phyloP scores from a whole-genome alignment of 495 filamentous ascomycete genomes.

The Aspergillus leporis region DNA sequence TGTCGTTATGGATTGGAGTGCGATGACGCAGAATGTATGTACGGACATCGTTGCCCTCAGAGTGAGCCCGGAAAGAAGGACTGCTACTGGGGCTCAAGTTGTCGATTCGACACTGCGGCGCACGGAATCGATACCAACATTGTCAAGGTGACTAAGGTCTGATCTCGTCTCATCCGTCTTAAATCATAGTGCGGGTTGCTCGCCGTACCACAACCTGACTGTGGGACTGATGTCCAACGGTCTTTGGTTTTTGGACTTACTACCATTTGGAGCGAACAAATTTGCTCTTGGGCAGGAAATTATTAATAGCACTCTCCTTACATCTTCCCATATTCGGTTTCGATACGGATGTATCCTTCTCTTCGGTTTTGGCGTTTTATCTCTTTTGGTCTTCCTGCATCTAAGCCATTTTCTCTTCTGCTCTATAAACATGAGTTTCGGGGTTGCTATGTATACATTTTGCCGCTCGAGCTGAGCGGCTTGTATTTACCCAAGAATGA shows the following conservation, averaged over 20 bases:
- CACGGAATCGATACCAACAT: slow-evolving; percentile 55
- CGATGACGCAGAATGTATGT: slow-evolving; percentile 76
- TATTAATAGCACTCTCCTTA: not conserved
- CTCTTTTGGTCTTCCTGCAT: not conserved
- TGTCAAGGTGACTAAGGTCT: slow-evolving; percentile 55
- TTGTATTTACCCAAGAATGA: slow-evolving; percentile 3
- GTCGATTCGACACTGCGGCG: slow-evolving; percentile 49
- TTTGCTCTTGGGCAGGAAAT: not conserved
- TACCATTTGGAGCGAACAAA: not conserved
- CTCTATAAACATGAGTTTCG: not conserved
- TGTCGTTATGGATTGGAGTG: slow-evolving; percentile 75
- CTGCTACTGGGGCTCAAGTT: slow-evolving; percentile 52
- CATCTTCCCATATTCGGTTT: not conserved
- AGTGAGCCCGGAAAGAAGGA: slow-evolving; percentile 50
- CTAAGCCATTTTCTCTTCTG: not conserved
- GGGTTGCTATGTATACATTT: not conserved
- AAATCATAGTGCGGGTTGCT: not conserved
- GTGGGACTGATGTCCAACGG: not conserved
- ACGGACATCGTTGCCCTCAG: slow-evolving; percentile 67
- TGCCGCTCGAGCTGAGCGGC: not conserved
- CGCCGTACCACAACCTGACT: not conserved
- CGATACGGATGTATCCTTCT: not conserved
- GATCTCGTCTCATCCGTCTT: slow-evolving; percentile 5
- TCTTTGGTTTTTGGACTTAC: not conserved
- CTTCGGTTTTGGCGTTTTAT: not conserved